Conservation (phyloP, 257 asterid species). For the Cruciata laevipes region DNA sequence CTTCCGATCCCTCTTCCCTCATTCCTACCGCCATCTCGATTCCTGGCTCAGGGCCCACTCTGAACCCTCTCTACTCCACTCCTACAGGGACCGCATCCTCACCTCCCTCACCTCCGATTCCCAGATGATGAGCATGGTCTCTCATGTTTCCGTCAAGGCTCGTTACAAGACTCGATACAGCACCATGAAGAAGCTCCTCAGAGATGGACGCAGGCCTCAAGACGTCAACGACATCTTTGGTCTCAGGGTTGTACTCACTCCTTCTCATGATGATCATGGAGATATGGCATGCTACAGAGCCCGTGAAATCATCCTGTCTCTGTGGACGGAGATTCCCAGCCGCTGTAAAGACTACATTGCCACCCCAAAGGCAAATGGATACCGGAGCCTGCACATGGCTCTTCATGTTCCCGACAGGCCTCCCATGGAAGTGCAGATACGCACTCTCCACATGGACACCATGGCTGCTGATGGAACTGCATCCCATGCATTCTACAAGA, state of each 20-base stretch:
- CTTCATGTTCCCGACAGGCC: slow-evolving; percentile 76
- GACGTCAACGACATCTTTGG: slow-evolving; percentile 84
- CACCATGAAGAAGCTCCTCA: slow-evolving; percentile 88
- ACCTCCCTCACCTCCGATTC: slow-evolving; percentile 52
- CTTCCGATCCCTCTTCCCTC: slow-evolving; percentile 74
- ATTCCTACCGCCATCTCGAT: slow-evolving; percentile 70
- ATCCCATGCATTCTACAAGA: slow-evolving; percentile 83
- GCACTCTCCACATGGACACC: slow-evolving; percentile 83
- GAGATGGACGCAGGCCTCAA: slow-evolving; percentile 86
- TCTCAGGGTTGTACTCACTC: slow-evolving; percentile 41
- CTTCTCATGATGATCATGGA: slow-evolving; percentile 17
- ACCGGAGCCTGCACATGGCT: slow-evolving; percentile 85
- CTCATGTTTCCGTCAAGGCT: slow-evolving; percentile 51
- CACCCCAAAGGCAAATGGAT: slow-evolving; percentile 79
- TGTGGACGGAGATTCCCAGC: slow-evolving; percentile 74
- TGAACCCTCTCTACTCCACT: slow-evolving; percentile 40
- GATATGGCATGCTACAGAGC: slow-evolving; percentile 80
- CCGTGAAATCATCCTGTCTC: slow-evolving; percentile 57
- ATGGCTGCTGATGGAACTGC: slow-evolving; percentile 91
- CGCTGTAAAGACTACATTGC: slow-evolving; percentile 82
- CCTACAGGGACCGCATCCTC: slow-evolving; percentile 65
- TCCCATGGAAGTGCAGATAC: slow-evolving; percentile 81
- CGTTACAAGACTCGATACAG: slow-evolving; percentile 89
- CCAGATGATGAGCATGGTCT: slow-evolving; percentile 34
- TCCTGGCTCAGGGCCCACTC: slow-evolving; percentile 75